Evolutionary conservation across 2,329 filamentous ascomycete genomes (phyloP).

Genomic region (Beauveria asiatica): DNA sequence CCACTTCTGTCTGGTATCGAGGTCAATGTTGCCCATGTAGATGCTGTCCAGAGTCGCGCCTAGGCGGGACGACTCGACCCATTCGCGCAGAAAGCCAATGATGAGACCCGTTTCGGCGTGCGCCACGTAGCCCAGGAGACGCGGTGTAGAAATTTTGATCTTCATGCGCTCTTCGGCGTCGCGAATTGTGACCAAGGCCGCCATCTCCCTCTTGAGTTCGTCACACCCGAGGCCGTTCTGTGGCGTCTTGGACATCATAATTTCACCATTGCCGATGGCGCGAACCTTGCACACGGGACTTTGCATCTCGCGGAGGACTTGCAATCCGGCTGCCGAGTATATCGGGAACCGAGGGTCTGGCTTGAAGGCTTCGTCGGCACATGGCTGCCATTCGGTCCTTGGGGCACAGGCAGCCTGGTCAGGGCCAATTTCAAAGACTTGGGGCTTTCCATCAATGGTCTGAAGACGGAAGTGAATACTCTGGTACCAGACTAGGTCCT

Average conservation of each 20-base stretch:
- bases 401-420: not conserved
- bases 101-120: not conserved
- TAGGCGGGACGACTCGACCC: not conserved
- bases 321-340: not conserved
- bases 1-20: not conserved
- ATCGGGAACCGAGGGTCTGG: not conserved
- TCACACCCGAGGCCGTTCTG: not conserved
- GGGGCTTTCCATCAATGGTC: not conserved
- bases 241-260: not conserved
- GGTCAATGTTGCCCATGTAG: not conserved
- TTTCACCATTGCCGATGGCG: not conserved
- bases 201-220: not conserved
- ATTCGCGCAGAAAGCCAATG: not conserved
- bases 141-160: not conserved
- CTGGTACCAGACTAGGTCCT: not conserved
- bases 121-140: not conserved
- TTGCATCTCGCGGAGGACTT: not conserved
- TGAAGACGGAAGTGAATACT: not conserved
- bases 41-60: not conserved
- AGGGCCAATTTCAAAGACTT: not conserved
- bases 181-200: not conserved
- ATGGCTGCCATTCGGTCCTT: no score
- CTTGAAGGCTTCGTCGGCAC: not conserved
- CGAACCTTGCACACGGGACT: not conserved
- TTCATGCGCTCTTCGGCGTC: not conserved